Percentiles rank a stretch among this genome's conserved stretches.
Conservation (phyloP, 1,284 basidiomycete species). For the Trichosporon ovoides region DNA sequence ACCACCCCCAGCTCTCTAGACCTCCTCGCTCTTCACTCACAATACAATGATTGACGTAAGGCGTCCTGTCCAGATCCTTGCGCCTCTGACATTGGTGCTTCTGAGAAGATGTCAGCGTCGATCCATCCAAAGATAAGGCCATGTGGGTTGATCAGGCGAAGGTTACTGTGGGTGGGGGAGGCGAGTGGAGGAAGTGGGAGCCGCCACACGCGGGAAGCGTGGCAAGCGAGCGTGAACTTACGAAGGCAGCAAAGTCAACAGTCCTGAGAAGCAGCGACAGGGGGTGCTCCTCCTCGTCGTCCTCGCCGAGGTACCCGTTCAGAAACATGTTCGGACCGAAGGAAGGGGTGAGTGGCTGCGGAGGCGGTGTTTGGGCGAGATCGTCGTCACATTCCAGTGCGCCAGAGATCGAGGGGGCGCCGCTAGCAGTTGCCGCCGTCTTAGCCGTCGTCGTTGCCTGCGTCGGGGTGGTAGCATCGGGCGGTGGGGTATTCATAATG, state of each 20-base stretch:
- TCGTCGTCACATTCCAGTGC: constrained; percentile 6
- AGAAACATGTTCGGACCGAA: constrained; percentile 4
- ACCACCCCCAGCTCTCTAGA: too few species aligned
- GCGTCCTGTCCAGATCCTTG: constrained; percentile 47
- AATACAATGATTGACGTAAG: constrained; percentile 49
- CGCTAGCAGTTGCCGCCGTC: too few species aligned
- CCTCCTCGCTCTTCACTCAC: too few species aligned
- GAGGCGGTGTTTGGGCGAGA: constrained; percentile 15
- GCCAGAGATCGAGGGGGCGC: neutral
- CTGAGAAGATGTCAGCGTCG: too few species aligned
- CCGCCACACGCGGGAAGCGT: neutral
- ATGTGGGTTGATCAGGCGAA: neutral
- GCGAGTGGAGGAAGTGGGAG: too few species aligned
- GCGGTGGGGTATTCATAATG: constrained; percentile 20
- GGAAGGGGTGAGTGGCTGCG: constrained; percentile 14
- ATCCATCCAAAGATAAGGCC: too few species aligned
- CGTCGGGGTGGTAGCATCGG: constrained; percentile 39
- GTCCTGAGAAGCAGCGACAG: constrained; percentile 36
- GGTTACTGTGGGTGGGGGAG: too few species aligned
- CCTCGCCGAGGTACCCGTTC: constrained; percentile 10
- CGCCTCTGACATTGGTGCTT: constrained; percentile 48
- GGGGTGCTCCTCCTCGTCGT: constrained; percentile 16
- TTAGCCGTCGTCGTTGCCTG: neutral
- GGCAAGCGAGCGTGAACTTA: constrained; percentile 26
- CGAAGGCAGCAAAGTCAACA: constrained; percentile 46